Evolutionary conservation across 306 rosid genomes (phyloP).

Genomic region (Purshia tridentata): DNA sequence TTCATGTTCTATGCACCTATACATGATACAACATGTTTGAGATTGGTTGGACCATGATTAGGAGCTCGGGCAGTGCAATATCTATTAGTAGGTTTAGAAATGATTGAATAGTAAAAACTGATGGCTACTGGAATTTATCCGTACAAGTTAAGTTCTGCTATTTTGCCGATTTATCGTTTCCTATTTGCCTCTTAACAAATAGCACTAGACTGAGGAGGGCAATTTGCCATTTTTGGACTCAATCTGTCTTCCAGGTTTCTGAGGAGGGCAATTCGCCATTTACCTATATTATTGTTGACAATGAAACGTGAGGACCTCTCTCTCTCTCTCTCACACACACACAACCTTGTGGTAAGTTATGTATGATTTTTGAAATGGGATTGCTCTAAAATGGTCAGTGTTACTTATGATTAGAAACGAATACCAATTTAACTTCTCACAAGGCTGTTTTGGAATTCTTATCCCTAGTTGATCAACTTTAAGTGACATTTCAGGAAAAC

Average conservation of each 20-base stretch:
- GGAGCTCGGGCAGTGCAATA: neutral
- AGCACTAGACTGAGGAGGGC: conserved; percentile 44
- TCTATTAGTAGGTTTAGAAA: neutral
- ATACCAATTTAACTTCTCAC: neutral
- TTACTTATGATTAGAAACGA: neutral
- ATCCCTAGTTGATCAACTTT: conserved; percentile 18
- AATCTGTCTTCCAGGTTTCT: conserved; percentile 57
- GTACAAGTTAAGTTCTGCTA: neutral
- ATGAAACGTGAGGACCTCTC: conserved; percentile 58
- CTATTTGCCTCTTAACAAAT: neutral
- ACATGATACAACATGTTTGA: neutral
- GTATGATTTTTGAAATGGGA: too few relatives aligned
- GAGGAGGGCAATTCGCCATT: conserved; percentile 84
- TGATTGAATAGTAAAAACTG: too few relatives aligned
- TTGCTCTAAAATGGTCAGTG: neutral
- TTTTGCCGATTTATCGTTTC: neutral
- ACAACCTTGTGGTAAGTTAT: neutral
- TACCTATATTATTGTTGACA: conserved; percentile 85
- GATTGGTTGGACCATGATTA: neutral
- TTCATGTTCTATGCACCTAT: neutral
- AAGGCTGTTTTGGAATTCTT: conserved; percentile 16
- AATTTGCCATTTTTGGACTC: conserved; percentile 66
- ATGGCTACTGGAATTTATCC: neutral
- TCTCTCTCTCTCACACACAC: conserved; percentile 13
- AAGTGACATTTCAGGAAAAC: conserved; percentile 58